phyloP scores from a whole-genome alignment of 176 grass and related monocot genomes.

The Alopecurus myosuroides region DNA sequence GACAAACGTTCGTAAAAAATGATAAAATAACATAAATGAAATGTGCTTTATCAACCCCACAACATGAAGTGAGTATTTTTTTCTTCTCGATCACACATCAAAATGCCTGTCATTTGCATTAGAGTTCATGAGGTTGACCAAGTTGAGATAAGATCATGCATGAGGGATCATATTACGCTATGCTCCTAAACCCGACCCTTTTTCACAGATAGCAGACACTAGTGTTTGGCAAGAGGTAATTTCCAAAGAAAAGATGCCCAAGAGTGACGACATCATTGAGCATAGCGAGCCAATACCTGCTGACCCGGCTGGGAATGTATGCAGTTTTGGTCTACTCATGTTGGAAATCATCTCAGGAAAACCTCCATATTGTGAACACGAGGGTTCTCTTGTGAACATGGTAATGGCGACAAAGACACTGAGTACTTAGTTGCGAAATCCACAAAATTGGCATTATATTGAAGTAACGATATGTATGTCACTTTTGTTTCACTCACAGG shows the following conservation, averaged over 20 bases:
- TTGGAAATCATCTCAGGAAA: conserved; percentile 96
- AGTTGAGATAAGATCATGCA: neutral
- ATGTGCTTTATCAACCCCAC: neutral
- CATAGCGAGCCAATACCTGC: conserved; percentile 40
- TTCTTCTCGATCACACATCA: neutral
- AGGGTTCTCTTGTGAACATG: conserved; percentile 60
- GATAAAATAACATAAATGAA: neutral
- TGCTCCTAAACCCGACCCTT: conserved; percentile 7
- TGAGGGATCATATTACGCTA: neutral
- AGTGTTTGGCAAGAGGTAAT: conserved; percentile 74
- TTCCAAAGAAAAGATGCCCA: conserved; percentile 47
- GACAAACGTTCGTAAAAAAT: neutral
- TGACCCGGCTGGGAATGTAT: conserved; percentile 81
- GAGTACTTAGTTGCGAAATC: conserved; percentile 12
- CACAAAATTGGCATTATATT: conserved; percentile 7
- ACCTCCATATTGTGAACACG: conserved; percentile 54
- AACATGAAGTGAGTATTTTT: neutral
- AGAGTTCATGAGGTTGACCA: neutral
- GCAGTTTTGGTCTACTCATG: conserved; percentile 82
- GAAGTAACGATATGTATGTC: conserved; percentile 14
- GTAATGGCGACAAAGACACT: conserved; percentile 35
- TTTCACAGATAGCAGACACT: conserved; percentile 68
- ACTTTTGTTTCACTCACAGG: conserved; percentile 42
- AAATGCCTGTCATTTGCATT: neutral
- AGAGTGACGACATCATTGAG: conserved; percentile 36